Evolutionary conservation across 805 yeast genomes (phyloP).

Genomic region (Sungouiozyma intestinalis): DNA sequence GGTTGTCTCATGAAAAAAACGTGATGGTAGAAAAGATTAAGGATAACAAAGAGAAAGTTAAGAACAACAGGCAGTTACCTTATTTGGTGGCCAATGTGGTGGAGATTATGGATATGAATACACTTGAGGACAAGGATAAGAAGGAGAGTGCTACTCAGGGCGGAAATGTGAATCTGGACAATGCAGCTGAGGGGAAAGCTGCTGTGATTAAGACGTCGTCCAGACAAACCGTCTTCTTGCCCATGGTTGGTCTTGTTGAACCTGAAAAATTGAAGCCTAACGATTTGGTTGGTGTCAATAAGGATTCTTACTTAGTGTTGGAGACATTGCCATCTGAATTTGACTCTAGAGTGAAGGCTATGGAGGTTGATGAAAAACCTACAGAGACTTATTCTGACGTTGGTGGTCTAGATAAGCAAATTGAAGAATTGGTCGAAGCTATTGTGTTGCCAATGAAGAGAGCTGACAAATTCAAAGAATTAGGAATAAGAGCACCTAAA

Average conservation of each 20-base stretch:
- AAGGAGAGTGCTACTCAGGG: slow-evolving; percentile 59
- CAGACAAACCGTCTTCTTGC: slow-evolving; percentile 92
- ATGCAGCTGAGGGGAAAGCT: slow-evolving; percentile 87
- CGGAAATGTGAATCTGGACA: slow-evolving; percentile 87
- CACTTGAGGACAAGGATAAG: slow-evolving; percentile 65
- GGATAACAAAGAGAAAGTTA: slow-evolving; percentile 92
- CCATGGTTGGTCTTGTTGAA: slow-evolving; percentile 91
- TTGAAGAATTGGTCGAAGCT: slow-evolving; percentile 96
- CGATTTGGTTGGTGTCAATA: slow-evolving; percentile 94
- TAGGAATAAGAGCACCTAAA: slow-evolving; percentile 96
- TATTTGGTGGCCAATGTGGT: slow-evolving; percentile 95
- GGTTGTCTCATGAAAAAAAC: slow-evolving; percentile 84
- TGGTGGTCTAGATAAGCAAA: slow-evolving; percentile 97
- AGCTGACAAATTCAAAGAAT: slow-evolving; percentile 85
- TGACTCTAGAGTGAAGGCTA: slow-evolving; percentile 94
- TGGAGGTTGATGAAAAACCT: slow-evolving; percentile 99
- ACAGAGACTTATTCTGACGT: slow-evolving; percentile 94
- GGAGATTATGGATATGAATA: slow-evolving; percentile 80
- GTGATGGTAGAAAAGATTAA: slow-evolving; percentile 89
- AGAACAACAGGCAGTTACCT: slow-evolving; percentile 90
- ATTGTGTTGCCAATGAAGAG: slow-evolving; percentile 98
- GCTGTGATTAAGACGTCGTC: slow-evolving; percentile 97
- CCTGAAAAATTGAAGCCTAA: slow-evolving; percentile 91
- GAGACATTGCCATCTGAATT: slow-evolving; percentile 96
- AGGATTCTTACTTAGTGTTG: slow-evolving; percentile 85